Conservation (phyloP, 1,139 yeast species). For the Saccharomyces hybrid region DNA sequence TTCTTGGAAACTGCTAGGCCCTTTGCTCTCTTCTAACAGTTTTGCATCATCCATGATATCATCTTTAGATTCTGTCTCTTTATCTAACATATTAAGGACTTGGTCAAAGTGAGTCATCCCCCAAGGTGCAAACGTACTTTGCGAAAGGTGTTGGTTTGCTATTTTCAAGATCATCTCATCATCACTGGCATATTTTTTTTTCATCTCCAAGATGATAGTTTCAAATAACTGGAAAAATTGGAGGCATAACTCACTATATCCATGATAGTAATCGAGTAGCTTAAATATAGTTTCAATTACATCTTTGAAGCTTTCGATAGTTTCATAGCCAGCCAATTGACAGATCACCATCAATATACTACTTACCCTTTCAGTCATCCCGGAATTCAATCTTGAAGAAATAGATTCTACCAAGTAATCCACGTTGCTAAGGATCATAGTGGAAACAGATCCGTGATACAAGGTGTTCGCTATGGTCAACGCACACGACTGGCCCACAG, state of each 20-base stretch:
- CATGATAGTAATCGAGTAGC: conserved; percentile 75
- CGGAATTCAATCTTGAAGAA: conserved; percentile 58
- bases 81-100: conserved; percentile 16
- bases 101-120: conserved; percentile 19
- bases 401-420: conserved; percentile 77
- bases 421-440: conserved; percentile 55
- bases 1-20: conserved; percentile 25
- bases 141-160: conserved; percentile 7
- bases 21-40: conserved; percentile 6
- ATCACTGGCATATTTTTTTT: conserved; percentile 33
- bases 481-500: conserved; percentile 42
- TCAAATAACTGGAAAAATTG: conserved; percentile 70
- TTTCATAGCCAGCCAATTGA: conserved; percentile 58
- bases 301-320: conserved; percentile 65
- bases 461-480: conserved; percentile 44
- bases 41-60: conserved; percentile 4
- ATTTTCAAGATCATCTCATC: conserved; percentile 16
- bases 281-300: conserved; percentile 66
- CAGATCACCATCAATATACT: conserved; percentile 60
- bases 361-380: conserved; percentile 69
- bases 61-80: conserved; percentile 1
- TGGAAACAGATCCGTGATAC: conserved; percentile 49
- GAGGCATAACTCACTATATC: conserved; percentile 64
- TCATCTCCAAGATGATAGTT: conserved; percentile 52
- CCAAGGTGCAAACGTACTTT: conserved; percentile 19